These are phyloP conservation scores for Ganoderma lucidum DNA, from an alignment of 1,284 basidiomycete genomes.

Conservation along the genomic window DNA sequence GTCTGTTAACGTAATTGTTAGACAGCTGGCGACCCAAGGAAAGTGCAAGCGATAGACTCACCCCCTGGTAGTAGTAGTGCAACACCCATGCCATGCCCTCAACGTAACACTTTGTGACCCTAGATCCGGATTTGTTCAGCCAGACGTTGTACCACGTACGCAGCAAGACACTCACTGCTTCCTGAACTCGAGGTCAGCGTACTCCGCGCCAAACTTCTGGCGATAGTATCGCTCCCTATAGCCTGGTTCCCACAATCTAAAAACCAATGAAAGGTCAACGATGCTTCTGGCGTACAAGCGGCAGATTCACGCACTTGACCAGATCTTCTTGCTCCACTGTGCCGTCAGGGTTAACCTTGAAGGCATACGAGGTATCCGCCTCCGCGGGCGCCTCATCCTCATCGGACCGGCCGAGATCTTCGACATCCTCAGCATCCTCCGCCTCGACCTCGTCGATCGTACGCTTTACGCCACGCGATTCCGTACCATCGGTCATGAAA, in stretches of 20 bases:
- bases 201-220: conserved; percentile 90
- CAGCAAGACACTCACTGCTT: conserved; percentile 62
- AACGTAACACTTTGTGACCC: conserved; percentile 86
- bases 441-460: conserved; percentile 60
- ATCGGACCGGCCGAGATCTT: conserved; percentile 57
- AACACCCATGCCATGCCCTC: conserved; percentile 98
- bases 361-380: conserved; percentile 51
- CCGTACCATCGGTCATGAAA: conserved; percentile 34
- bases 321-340: conserved; percentile 93
- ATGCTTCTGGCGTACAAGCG: conserved; percentile 15
- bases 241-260: conserved; percentile 91
- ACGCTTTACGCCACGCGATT: conserved; percentile 68
- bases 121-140: conserved; percentile 43
- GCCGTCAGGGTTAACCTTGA: conserved; percentile 87
- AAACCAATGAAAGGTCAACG: conserved; percentile 13
- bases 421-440: conserved; percentile 43
- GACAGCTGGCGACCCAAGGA: conserved; percentile 6
- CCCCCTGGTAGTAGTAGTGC: conserved; percentile 98
- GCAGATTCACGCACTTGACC: conserved; percentile 74
- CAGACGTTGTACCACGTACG: conserved; percentile 1
- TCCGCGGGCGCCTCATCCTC: conserved; percentile 52
- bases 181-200: conserved; percentile 77
- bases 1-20: conserved; percentile 55
- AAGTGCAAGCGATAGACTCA: conserved; percentile 48
- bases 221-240: conserved; percentile 96